A percentile compares a stretch with the other conserved stretches of the same genome.
These are phyloP conservation scores for Clitoria ternatea DNA, from an alignment of 306 rosid species.

Conservation along the genomic window DNA sequence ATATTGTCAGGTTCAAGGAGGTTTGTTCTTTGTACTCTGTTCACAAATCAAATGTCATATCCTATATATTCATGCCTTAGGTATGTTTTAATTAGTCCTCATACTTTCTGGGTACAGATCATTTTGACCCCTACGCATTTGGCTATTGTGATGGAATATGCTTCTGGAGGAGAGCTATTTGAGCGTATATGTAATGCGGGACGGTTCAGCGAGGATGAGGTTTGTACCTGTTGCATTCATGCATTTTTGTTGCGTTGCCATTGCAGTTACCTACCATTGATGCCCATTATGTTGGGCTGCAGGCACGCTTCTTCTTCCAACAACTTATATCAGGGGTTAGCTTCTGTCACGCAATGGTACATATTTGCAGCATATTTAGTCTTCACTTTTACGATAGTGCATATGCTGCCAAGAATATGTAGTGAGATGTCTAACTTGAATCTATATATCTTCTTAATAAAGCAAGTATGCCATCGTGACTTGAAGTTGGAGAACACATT, in stretches of 20 bases:
- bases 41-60: background rate
- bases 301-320: constrained; percentile 98
- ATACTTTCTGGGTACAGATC: constrained; percentile 41
- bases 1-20: constrained; percentile 97
- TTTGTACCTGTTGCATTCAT: constrained; percentile 25
- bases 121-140: constrained; percentile 88
- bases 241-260: constrained; percentile 11
- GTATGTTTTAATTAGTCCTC: constrained; percentile 5
- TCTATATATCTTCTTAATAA: constrained; percentile 24
- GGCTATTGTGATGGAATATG: constrained; percentile 96
- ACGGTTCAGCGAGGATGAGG: constrained; percentile 92
- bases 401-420: background rate
- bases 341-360: constrained; percentile 93
- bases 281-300: constrained; percentile 28
- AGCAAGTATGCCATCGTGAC: constrained; percentile 98
- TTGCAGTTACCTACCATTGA: constrained; percentile 13
- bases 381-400: background rate
- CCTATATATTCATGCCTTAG: background rate
- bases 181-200: constrained; percentile 98
- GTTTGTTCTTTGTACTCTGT: constrained; percentile 43
- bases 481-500: constrained; percentile 88
- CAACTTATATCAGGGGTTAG: constrained; percentile 96
- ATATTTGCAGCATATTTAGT: background rate
- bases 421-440: constrained; percentile 14
- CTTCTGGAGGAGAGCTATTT: constrained; percentile 95